These are phyloP conservation scores for Apocynum venetum DNA, from an alignment of 257 asterid species.

Conservation along the genomic window DNA sequence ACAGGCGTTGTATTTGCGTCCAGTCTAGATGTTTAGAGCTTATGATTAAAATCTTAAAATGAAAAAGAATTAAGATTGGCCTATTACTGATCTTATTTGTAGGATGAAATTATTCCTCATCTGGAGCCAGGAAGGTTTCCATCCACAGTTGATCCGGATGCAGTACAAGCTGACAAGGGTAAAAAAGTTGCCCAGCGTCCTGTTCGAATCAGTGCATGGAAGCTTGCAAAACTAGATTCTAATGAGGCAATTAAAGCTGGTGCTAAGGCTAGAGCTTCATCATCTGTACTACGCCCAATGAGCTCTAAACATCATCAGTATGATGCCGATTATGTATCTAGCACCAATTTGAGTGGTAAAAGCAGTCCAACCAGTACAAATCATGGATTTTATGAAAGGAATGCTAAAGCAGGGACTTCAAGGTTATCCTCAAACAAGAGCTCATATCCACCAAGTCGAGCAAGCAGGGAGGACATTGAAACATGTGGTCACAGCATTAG, in stretches of 20 bases:
- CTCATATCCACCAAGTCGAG: conserved; percentile 74
- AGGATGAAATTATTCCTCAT: conserved; percentile 89
- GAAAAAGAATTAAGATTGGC: not conserved
- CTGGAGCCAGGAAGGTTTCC: conserved; percentile 91
- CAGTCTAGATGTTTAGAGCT: not conserved
- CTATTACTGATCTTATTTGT: conserved; percentile 14
- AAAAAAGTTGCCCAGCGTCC: conserved; percentile 65
- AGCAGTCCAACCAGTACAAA: conserved; percentile 72
- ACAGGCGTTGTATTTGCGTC: not conserved
- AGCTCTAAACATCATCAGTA: conserved; percentile 51
- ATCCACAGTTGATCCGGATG: conserved; percentile 89
- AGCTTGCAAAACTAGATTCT: conserved; percentile 83
- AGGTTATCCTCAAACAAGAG: conserved; percentile 58
- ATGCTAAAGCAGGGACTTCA: conserved; percentile 53
- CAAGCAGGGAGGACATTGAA: conserved; percentile 77
- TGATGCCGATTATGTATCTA: conserved; percentile 54
- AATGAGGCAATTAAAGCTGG: conserved; percentile 87
- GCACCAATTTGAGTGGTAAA: conserved; percentile 58
- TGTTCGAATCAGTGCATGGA: conserved; percentile 89
- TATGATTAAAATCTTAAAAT: not conserved
- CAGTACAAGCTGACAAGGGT: conserved; percentile 53
- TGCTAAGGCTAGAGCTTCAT: conserved; percentile 90
- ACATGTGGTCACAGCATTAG: conserved; percentile 64
- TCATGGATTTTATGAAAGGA: conserved; percentile 51
- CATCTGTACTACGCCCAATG: conserved; percentile 78